A percentile compares a stretch with the other conserved stretches of the same genome.
These are phyloP conservation scores for Monosporozyma unispora DNA, from an alignment of 805 yeast species.

Conservation along the genomic window DNA sequence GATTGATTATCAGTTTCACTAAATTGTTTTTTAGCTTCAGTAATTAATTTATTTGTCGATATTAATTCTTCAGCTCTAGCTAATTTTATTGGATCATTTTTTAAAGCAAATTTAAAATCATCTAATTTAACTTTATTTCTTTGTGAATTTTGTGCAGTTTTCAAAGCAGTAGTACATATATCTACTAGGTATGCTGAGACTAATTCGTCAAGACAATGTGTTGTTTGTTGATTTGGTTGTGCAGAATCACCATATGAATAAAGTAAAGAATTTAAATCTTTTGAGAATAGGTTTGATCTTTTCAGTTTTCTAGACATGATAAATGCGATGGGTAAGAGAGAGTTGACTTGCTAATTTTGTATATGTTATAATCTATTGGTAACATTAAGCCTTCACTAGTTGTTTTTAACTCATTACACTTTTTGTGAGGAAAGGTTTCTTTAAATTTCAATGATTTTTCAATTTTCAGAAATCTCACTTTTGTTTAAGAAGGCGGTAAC, in stretches of 20 bases:
- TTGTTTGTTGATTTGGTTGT: constrained; percentile 59
- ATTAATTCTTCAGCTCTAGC: constrained; percentile 63
- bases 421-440: background rate
- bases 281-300: constrained; percentile 37
- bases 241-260: constrained; percentile 68
- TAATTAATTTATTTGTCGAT: constrained; percentile 48
- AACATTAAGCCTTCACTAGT: too few relatives aligned
- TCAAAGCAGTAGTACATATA: constrained; percentile 46
- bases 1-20: constrained; percentile 49
- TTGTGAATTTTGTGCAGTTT: constrained; percentile 41
- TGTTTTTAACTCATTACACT: too few relatives aligned
- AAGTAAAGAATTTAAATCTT: constrained; percentile 47
- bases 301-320: constrained; percentile 33
- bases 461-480: background rate
- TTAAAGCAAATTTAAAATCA: constrained; percentile 60
- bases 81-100: constrained; percentile 56
- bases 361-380: too few relatives aligned
- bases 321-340: too few relatives aligned
- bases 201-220: constrained; percentile 58
- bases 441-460: background rate
- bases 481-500: background rate
- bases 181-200: constrained; percentile 55
- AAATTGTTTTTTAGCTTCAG: constrained; percentile 58
- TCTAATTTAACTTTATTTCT: constrained; percentile 61
- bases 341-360: too few relatives aligned